phyloP scores from a whole-genome alignment of 805 yeast genomes.

The Tetrapisispora arboricola region DNA sequence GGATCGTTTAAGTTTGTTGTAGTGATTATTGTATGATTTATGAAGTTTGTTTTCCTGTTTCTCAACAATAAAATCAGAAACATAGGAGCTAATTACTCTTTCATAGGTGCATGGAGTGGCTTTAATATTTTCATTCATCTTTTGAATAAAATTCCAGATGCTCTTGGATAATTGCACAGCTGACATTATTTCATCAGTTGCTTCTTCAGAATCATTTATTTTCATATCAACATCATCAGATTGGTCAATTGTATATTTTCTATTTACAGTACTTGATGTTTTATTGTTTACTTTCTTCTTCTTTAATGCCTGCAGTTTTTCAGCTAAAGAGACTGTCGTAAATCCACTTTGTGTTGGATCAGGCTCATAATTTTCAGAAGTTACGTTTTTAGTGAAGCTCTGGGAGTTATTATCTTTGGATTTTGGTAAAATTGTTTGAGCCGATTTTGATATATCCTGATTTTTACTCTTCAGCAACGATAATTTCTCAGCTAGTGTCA shows the following conservation, averaged over 20 bases:
- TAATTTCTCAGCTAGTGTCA: constrained; percentile 1
- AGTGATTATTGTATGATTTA: not conserved
- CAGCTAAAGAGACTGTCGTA: not conserved
- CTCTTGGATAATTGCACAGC: not conserved
- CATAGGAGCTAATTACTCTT: not conserved
- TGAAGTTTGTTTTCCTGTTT: not conserved
- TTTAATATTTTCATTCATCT: not conserved
- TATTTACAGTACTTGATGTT: not conserved
- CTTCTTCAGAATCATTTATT: not conserved
- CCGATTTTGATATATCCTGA: too few relatives aligned
- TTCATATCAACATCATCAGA: not conserved
- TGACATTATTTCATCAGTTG: not conserved
- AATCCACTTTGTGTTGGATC: too few relatives aligned
- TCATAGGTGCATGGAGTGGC: not conserved
- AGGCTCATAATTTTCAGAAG: too few relatives aligned
- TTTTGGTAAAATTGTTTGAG: too few relatives aligned
- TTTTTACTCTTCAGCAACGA: not conserved
- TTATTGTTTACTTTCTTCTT: not conserved
- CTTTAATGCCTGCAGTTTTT: not conserved
- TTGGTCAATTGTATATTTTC: not conserved
- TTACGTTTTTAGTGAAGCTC: too few relatives aligned
- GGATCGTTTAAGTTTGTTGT: constrained; percentile 5
- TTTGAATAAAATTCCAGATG: not conserved
- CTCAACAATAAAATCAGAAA: not conserved
- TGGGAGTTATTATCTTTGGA: too few relatives aligned